A percentile compares a stretch with the other conserved stretches of the same genome.
Evolutionary conservation across 2,329 filamentous ascomycete species (phyloP).

Genomic region (Microascus cirrosus): DNA sequence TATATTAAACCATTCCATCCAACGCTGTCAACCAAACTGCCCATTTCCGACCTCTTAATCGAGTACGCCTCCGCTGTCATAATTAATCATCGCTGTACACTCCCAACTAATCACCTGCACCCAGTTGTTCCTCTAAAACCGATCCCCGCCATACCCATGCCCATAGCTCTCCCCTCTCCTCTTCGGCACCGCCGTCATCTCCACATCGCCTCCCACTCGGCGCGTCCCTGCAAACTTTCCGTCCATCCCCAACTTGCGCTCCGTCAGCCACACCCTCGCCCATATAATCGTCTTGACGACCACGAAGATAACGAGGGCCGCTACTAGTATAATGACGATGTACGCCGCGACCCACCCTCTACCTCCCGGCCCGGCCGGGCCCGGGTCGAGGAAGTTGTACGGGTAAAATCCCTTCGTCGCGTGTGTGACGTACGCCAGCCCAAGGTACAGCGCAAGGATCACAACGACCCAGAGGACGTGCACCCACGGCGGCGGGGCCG

Average conservation of each 20-base stretch:
- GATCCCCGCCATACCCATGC: no score
- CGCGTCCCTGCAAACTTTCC: conserved; percentile 26
- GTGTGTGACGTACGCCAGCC: conserved; percentile 61
- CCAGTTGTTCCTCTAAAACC: no score
- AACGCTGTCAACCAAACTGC: background rate
- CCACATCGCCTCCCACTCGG: background rate
- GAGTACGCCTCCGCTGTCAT: background rate
- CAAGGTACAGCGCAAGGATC: conserved; percentile 62
- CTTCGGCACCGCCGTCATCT: background rate
- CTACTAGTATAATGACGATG: conserved; percentile 46
- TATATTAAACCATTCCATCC: background rate
- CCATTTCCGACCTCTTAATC: background rate
- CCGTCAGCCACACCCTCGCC: conserved; percentile 36
- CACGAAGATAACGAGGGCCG: conserved; percentile 39
- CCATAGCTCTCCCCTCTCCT: no score
- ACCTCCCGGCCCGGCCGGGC: conserved; percentile 30
- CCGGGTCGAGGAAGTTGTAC: conserved; percentile 66
- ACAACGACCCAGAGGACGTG: conserved; percentile 58
- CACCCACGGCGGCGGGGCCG: conserved; percentile 45
- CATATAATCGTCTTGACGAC: conserved; percentile 38
- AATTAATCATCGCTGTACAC: background rate
- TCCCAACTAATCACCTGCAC: background rate
- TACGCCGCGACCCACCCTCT: conserved; percentile 48
- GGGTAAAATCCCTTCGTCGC: conserved; percentile 63
- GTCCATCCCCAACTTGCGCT: conserved; percentile 29